phyloP scores from a whole-genome alignment of 148 eudicot genomes.

The Fagopyrum esculentum region DNA sequence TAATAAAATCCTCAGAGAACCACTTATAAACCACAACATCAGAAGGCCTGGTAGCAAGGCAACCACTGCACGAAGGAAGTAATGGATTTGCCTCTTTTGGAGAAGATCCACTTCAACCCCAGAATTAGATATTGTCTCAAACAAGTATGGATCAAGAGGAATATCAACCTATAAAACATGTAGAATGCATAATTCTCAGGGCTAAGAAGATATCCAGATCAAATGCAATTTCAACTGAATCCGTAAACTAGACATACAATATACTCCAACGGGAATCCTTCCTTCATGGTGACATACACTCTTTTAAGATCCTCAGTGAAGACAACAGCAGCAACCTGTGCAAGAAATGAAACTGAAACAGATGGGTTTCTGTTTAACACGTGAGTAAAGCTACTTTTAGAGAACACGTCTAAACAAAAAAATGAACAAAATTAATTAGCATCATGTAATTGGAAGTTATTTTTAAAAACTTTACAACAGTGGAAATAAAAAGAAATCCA shows the following conservation, averaged over 20 bases:
- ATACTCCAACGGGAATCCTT: conserved; percentile 91
- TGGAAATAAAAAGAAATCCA: neutral
- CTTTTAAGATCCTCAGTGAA: conserved; percentile 89
- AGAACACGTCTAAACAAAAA: neutral
- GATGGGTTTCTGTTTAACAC: conserved; percentile 6
- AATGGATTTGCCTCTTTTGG: conserved; percentile 71
- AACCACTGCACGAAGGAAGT: conserved; percentile 60
- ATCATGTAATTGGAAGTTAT: neutral
- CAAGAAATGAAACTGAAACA: conserved; percentile 7
- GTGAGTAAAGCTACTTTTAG: neutral
- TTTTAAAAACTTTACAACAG: neutral
- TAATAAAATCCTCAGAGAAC: conserved; percentile 63
- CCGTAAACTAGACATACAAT: conserved; percentile 40
- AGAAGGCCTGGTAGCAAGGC: conserved; percentile 78
- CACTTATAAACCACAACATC: conserved; percentile 79
- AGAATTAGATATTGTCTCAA: conserved; percentile 71
- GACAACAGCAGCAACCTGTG: conserved; percentile 93
- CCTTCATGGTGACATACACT: conserved; percentile 84
- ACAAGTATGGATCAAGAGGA: conserved; percentile 90
- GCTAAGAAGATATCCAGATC: conserved; percentile 15
- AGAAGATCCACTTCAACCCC: conserved; percentile 95
- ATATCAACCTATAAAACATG: conserved; percentile 62
- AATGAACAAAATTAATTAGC: neutral
- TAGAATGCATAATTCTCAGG: conserved; percentile 15
- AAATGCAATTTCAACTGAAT: conserved; percentile 7